Conservation (phyloP, 2,329 filamentous ascomycete genomes). For the Sclerotiophoma versabilis region DNA sequence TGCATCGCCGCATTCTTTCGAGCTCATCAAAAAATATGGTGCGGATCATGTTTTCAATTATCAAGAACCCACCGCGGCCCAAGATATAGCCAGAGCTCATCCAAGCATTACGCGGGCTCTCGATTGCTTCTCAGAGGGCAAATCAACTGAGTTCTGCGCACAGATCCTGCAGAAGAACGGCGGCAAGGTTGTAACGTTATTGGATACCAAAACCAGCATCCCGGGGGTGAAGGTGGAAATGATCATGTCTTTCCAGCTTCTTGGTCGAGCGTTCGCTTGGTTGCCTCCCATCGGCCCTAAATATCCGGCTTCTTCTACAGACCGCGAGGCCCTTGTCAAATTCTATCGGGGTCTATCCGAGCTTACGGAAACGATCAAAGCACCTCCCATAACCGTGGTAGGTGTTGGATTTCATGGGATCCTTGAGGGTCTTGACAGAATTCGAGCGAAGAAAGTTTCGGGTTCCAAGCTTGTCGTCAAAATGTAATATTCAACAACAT, state of each 20-base stretch:
- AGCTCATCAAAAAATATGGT: slow-evolving; percentile 20
- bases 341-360: not conserved
- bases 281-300: not conserved
- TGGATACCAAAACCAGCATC: slow-evolving; percentile 10
- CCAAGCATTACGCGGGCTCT: slow-evolving; percentile 39
- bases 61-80: slow-evolving; percentile 4
- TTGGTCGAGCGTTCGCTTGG: not conserved
- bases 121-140: slow-evolving; percentile 44
- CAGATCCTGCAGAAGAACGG: slow-evolving; percentile 30
- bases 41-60: slow-evolving; percentile 49
- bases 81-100: slow-evolving; percentile 4
- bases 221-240: not conserved
- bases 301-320: not conserved
- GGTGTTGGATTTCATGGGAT: not conserved
- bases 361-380: not conserved
- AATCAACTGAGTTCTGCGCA: slow-evolving; percentile 40
- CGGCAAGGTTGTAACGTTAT: slow-evolving; percentile 40
- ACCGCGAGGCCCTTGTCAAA: not conserved
- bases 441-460: not conserved
- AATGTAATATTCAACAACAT: no score
- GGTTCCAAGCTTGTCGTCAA: not conserved
- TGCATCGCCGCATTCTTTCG: slow-evolving; percentile 18
- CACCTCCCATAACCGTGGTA: not conserved
- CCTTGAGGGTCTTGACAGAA: not conserved
- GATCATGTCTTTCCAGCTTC: not conserved